Evolutionary conservation across 2,329 filamentous ascomycete species (phyloP).

Genomic region (Verticillium klebahnii): DNA sequence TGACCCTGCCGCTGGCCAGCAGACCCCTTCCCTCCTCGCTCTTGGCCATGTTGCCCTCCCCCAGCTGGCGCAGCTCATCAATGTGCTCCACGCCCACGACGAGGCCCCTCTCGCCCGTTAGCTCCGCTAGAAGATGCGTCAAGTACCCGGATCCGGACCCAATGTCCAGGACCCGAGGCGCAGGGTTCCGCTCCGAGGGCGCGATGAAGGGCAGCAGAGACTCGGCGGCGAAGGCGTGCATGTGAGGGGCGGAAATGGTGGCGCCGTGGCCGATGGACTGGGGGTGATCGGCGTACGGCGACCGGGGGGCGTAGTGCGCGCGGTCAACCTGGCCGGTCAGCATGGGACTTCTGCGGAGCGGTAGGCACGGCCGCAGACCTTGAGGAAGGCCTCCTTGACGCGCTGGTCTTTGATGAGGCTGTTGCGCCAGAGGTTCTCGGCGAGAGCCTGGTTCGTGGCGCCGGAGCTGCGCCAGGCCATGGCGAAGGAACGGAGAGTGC

Average conservation of each 20-base stretch:
- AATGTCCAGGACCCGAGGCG: constrained; percentile 63
- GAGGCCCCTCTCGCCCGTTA: constrained; percentile 50
- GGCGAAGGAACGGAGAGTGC: constrained; percentile 14
- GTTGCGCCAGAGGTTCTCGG: constrained; percentile 71
- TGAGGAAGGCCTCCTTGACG: constrained; percentile 77
- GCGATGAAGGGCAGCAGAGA: constrained; percentile 40
- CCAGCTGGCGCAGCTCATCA: constrained; percentile 54
- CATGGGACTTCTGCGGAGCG: neutral
- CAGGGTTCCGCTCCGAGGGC: constrained; percentile 25
- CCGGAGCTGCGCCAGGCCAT: constrained; percentile 95
- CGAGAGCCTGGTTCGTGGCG: constrained; percentile 65
- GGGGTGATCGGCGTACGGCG: constrained; percentile 62
- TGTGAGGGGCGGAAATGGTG: constrained; percentile 57
- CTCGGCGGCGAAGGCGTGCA: constrained; percentile 53
- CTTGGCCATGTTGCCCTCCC: constrained; percentile 62
- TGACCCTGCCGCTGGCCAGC: constrained; percentile 59
- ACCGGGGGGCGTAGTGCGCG: constrained; percentile 69
- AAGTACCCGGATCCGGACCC: constrained; percentile 78
- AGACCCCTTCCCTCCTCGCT: constrained; percentile 53
- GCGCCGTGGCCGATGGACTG: constrained; percentile 51
- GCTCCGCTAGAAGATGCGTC: constrained; percentile 80
- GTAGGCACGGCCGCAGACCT: constrained; percentile 38
- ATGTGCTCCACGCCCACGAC: constrained; percentile 78
- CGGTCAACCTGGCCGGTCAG: constrained; percentile 66
- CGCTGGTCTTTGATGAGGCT: constrained; percentile 66